Evolutionary conservation across 2,329 filamentous ascomycete genomes (phyloP).

Genomic region (Fusarium anthophilum): DNA sequence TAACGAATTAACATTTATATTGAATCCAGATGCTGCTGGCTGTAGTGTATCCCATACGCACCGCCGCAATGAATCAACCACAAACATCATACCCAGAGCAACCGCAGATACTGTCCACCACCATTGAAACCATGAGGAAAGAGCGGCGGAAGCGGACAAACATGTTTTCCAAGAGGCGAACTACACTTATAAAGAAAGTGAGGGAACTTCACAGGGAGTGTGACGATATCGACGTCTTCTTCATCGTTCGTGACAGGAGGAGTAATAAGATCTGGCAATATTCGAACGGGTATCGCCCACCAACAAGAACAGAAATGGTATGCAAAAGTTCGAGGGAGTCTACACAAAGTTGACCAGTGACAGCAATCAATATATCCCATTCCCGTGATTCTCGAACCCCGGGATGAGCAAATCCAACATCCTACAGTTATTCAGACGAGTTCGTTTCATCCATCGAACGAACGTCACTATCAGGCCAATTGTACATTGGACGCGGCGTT

Average conservation of each 20-base stretch:
- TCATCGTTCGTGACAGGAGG: slow-evolving; percentile 4
- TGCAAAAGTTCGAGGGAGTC: background rate
- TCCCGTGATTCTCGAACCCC: background rate
- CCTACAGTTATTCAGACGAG: background rate
- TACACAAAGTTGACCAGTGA: background rate
- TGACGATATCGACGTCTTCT: slow-evolving; percentile 10
- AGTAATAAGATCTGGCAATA: slow-evolving; percentile 15
- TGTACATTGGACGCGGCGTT: background rate
- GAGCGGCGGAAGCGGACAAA: background rate
- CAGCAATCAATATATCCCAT: background rate
- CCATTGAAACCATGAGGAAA: background rate
- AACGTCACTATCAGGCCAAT: background rate
- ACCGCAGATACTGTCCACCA: background rate
- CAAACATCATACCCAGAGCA: background rate
- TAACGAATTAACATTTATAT: too few relatives aligned
- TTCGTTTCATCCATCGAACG: background rate
- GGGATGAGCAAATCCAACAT: background rate
- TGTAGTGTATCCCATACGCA: background rate
- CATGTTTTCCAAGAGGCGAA: background rate
- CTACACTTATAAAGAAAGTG: background rate
- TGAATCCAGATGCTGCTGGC: background rate
- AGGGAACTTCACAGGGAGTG: background rate
- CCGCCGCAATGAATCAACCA: background rate
- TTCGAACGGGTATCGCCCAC: slow-evolving; percentile 7
- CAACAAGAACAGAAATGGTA: slow-evolving; percentile 4